phyloP scores from a whole-genome alignment of 2,329 filamentous ascomycete species.

The Alternaria gaisen region DNA sequence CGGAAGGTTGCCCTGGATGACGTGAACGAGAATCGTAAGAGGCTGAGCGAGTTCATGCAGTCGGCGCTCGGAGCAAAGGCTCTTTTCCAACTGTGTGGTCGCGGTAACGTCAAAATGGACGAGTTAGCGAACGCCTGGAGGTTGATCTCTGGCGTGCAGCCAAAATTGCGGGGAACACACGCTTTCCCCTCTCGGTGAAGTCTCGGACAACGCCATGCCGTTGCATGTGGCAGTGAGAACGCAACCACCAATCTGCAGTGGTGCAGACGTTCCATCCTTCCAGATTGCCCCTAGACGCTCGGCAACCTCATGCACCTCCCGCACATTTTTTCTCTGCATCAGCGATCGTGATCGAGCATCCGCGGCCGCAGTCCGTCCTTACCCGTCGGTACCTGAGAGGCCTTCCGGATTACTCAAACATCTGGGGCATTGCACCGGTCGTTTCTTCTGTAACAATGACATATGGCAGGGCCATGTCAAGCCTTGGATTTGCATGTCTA shows the following conservation, averaged over 20 bases:
- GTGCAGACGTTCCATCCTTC: conserved; percentile 18
- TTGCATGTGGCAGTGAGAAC: conserved; percentile 7
- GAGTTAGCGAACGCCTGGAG: conserved; percentile 24
- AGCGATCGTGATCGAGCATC: conserved; percentile 4
- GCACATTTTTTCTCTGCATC: conserved; percentile 8
- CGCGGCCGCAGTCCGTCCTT: conserved; percentile 6
- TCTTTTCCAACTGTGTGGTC: conserved; percentile 6
- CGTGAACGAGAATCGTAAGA: background rate
- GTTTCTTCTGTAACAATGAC: background rate
- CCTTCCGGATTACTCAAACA: background rate
- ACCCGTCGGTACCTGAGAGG: conserved; percentile 8
- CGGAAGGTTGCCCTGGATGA: background rate
- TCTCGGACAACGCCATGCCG: conserved; percentile 23
- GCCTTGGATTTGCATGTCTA: background rate
- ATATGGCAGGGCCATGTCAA: conserved; percentile 1
- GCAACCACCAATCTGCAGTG: conserved; percentile 5
- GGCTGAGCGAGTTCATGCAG: conserved; percentile 1
- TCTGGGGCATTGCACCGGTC: background rate
- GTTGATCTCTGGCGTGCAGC: conserved; percentile 8
- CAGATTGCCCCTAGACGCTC: conserved; percentile 15
- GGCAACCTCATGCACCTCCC: conserved; percentile 14
- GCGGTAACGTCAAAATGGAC: conserved; percentile 12
- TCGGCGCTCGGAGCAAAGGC: conserved; percentile 29
- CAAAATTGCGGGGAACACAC: conserved; percentile 21
- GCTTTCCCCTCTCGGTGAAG: conserved; percentile 31